Percentiles rank a stretch among this genome's conserved stretches.
Conservation (phyloP, 805 yeast genomes). For the Saccharomyces jurei region DNA sequence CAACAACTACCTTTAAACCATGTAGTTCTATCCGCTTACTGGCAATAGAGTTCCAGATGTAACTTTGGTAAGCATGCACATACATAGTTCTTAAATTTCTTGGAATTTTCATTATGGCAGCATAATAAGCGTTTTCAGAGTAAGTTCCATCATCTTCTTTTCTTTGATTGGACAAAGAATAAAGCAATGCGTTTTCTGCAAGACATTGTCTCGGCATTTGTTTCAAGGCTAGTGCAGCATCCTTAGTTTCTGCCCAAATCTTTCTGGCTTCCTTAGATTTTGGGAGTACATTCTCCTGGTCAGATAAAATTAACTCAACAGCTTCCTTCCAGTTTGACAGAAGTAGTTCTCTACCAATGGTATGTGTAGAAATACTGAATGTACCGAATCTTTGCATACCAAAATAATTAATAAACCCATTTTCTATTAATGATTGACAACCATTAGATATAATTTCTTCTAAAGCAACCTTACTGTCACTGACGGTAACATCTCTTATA, state of each 20-base stretch:
- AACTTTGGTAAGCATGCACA: conserved; percentile 95
- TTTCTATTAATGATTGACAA: conserved; percentile 46
- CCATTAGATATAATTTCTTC: conserved; percentile 44
- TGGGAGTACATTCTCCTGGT: conserved; percentile 77
- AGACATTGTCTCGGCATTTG: conserved; percentile 82
- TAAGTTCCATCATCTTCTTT: conserved; percentile 41
- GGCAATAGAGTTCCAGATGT: conserved; percentile 85
- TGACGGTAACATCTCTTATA: conserved; percentile 57
- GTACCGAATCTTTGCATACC: conserved; percentile 99
- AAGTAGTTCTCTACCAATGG: conserved; percentile 65
- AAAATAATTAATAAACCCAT: conserved; percentile 87
- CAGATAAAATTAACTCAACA: conserved; percentile 68
- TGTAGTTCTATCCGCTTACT: conserved; percentile 63
- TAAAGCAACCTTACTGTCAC: conserved; percentile 29
- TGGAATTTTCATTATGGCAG: conserved; percentile 82
- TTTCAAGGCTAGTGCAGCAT: conserved; percentile 56
- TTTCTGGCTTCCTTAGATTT: conserved; percentile 77
- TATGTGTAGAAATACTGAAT: conserved; percentile 85
- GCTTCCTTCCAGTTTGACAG: conserved; percentile 73
- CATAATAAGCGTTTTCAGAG: conserved; percentile 51
- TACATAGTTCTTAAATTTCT: conserved; percentile 89
- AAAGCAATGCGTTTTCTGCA: conserved; percentile 73
- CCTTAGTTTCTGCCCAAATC: conserved; percentile 66
- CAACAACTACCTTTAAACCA: conserved; percentile 65
- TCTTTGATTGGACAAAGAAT: conserved; percentile 45